Evolutionary conservation across 176 grass and related monocot genomes (phyloP).

Genomic region (Tillandsia fasciculata): DNA sequence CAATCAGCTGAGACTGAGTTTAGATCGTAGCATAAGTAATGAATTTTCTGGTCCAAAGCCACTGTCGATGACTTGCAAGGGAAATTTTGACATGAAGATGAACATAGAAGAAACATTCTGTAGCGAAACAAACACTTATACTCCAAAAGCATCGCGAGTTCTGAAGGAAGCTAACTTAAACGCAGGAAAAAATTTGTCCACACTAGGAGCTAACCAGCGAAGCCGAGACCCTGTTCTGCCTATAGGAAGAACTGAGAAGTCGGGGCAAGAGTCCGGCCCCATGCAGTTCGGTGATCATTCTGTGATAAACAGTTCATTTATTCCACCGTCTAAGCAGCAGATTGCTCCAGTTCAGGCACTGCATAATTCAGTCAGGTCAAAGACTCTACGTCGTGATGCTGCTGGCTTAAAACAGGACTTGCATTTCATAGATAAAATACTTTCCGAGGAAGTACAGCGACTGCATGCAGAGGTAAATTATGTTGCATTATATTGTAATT

Average conservation of each 20-base stretch:
- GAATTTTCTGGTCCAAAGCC: constrained; percentile 17
- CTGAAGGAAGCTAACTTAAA: constrained; percentile 46
- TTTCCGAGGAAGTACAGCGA: constrained; percentile 52
- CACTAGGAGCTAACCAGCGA: constrained; percentile 26
- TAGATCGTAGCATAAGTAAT: constrained; percentile 19
- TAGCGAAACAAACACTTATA: constrained; percentile 42
- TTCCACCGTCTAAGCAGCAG: constrained; percentile 18
- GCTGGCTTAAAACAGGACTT: constrained; percentile 35
- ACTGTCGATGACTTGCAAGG: constrained; percentile 16
- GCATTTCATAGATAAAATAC: constrained; percentile 39
- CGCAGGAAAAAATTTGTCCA: constrained; percentile 30
- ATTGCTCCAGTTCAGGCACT: constrained; percentile 16
- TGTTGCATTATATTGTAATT: not conserved
- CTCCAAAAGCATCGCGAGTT: constrained; percentile 49
- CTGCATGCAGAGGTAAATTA: constrained; percentile 62
- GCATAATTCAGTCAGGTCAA: constrained; percentile 6
- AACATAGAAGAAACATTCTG: constrained; percentile 38
- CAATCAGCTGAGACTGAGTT: constrained; percentile 38
- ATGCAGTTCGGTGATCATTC: constrained; percentile 35
- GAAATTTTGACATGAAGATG: constrained; percentile 22
- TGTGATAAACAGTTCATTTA: constrained; percentile 26
- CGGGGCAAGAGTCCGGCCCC: constrained; percentile 75
- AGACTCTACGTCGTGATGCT: constrained; percentile 20
- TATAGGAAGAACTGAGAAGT: constrained; percentile 37
- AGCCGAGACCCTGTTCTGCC: constrained; percentile 11